Base-by-base conservation (phyloP, 768 basidiomycete species). In the Cytidiella melzeri region DNA sequence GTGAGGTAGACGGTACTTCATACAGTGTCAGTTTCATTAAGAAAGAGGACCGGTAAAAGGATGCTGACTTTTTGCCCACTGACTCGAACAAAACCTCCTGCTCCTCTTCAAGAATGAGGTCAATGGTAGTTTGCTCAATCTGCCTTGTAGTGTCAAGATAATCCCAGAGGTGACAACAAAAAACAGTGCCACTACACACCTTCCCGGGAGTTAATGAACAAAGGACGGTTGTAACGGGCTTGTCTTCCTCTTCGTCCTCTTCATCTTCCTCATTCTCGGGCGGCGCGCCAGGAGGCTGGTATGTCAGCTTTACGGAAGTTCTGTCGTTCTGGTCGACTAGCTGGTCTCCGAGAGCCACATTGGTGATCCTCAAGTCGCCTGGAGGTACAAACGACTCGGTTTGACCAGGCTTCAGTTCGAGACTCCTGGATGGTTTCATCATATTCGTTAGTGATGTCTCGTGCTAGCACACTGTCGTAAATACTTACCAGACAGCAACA, bases 151-250 rank as follows among this genome's bases (percentile, higher is more conserved):
- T 15, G 19, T 51, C 41, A 28, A 51, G 24, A 52, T n/a, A n/a
- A n/a, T n/a, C n/a, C n/a, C n/a, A n/a, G n/a, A n/a, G n/a, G n/a
- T n/a, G n/a, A 52, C 18, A 48, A 61, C 50, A 53, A 58, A 57
- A 48, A 41, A 39, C 43, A 26, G 18, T n/a, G 38, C 15, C 30
- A 34, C 15, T 34, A 57, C 74, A 47, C 58, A 89, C 92, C 71
- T 84, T 87, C 52, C 89, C 87, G 25, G 87, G 83, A 45, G 84
- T 90, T 58, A 96, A 71, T 2, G 90, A 81, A 63, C 86, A 84
- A 18, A 95, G 71, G 48, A 91, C 73, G 18, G 83, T 82, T 26
- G 77, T 51, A 9, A 44, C 27, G 20, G 50, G 25, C 51, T 74
- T 72, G 2, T 68, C 63, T 3, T 69, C 67, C 10, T 69, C 60